phyloP scores from a whole-genome alignment of 2,329 filamentous ascomycete genomes.

The Cytospora mali region DNA sequence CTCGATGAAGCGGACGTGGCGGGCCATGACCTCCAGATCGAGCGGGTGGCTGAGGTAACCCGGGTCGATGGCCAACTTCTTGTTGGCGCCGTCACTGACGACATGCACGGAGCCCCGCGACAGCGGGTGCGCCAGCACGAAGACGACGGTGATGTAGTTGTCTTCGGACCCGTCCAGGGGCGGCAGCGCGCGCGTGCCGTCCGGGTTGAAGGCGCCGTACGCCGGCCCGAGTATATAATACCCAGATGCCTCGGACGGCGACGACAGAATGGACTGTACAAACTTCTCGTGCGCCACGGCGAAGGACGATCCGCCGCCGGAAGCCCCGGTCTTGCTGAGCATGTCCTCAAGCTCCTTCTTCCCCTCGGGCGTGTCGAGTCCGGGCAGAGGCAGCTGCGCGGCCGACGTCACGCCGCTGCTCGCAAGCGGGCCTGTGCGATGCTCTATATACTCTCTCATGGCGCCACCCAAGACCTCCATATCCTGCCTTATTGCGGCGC shows the following conservation, averaged over 20 bases:
- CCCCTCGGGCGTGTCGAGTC: background rate
- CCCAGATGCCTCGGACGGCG: conserved; percentile 23
- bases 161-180: conserved; percentile 2
- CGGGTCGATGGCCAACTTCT: conserved; percentile 36
- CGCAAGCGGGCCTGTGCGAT: conserved; percentile 16
- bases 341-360: background rate
- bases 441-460: conserved; percentile 16
- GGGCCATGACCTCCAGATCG: conserved; percentile 5
- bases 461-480: background rate
- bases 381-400: conserved; percentile 14
- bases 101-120: conserved; percentile 52
- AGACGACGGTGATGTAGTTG: conserved; percentile 20
- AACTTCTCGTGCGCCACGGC: conserved; percentile 28
- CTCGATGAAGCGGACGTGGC: conserved; percentile 7
- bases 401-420: conserved; percentile 35
- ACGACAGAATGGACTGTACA: conserved; percentile 22
- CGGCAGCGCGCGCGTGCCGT: conserved; percentile 9
- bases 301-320: background rate
- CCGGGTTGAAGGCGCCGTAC: conserved; percentile 7
- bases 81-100: conserved; percentile 40
- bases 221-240: conserved; percentile 9
- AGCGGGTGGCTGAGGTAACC: conserved; percentile 1
- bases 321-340: background rate
- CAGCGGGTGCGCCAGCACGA: conserved; percentile 20
- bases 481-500: conserved; percentile 8